Base-by-base conservation (phyloP, 257 asterid species). In the Lantana camara region DNA sequence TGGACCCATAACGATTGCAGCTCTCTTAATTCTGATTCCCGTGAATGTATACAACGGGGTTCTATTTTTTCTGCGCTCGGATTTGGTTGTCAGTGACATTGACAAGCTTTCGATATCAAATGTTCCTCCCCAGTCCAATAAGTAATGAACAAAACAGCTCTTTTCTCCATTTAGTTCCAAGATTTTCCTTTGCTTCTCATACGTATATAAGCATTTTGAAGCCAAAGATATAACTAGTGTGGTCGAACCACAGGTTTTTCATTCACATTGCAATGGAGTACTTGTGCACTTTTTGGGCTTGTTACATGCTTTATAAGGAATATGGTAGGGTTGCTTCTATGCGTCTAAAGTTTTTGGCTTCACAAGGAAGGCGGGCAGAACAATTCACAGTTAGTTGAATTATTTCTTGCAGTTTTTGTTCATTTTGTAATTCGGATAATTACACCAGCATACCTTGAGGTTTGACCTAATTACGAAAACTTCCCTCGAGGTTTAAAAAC, bases 101-200 rank as follows among this genome's bases (percentile, higher is more conserved):
- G 99, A 94, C 81, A 94, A 88, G 82, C 97, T 94, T 66, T 94
- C 99, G 0, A 82, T 94, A 81, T 94, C 99, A 41, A 94, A 94
- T 79, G 88, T 94, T 60, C 83, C 75, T 42, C 86, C 97, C 37
- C 42, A 81, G 68, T 94, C 98, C 17, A 47, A 77, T 54, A 90
- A 88, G 97, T 90, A 83, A 84, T 97, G 45, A 29, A 53, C 46
- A 53, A 29, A 53, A 38, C 22, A 40, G 38, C n/a, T 3, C 34
- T 48, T 38, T 27, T 27, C 32, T 5, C 35, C 19, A 48, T 60
- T 40, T 14, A 5, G 15, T 38, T 24, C 16, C n/a, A 51, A 50
- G 10, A 60, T 23, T 38, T 29, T 50, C 13, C 32, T 40, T 21
- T 40, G 16, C 29, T 48, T 46, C 32, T 41, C 29, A n/a, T 48